These are phyloP conservation scores for Daedaleopsis nitida DNA, from an alignment of 768 basidiomycete species.

Conservation along the genomic window DNA sequence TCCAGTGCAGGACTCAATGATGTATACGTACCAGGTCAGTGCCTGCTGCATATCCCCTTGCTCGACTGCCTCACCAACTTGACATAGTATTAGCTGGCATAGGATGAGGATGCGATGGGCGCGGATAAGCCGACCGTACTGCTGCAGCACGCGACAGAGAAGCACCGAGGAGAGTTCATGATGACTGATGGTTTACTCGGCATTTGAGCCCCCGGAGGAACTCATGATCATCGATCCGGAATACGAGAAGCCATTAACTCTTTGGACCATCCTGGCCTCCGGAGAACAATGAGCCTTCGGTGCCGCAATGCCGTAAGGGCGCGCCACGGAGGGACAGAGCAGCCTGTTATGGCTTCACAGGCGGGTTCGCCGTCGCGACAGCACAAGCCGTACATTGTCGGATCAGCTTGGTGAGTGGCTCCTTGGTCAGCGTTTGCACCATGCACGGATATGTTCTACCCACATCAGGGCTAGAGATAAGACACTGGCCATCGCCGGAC, in stretches of 20 bases:
- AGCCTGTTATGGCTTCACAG: neutral
- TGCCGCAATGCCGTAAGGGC: conserved; percentile 18
- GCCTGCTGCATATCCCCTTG: no score
- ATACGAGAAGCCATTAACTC: conserved; percentile 1
- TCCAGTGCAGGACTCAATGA: no score
- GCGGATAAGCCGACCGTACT: neutral
- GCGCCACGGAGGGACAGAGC: neutral
- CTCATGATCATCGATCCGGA: neutral
- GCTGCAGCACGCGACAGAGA: neutral
- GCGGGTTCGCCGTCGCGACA: no score
- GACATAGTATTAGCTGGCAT: no score
- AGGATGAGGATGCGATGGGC: neutral
- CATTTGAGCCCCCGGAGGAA: neutral
- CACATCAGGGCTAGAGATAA: no score
- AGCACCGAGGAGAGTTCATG: neutral
- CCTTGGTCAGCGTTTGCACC: no score
- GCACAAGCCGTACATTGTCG: neutral
- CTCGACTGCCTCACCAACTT: no score
- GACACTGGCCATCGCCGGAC: no score
- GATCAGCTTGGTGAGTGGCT: no score
- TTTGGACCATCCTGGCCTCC: conserved; percentile 1
- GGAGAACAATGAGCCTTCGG: conserved; percentile 2
- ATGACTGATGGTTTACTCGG: neutral
- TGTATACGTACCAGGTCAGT: no score
- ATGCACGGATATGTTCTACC: no score